A percentile compares a stretch with the other conserved stretches of the same genome.
Conservation (phyloP, 108 stramenopile genomes). For the Conticribra weissflogii region DNA sequence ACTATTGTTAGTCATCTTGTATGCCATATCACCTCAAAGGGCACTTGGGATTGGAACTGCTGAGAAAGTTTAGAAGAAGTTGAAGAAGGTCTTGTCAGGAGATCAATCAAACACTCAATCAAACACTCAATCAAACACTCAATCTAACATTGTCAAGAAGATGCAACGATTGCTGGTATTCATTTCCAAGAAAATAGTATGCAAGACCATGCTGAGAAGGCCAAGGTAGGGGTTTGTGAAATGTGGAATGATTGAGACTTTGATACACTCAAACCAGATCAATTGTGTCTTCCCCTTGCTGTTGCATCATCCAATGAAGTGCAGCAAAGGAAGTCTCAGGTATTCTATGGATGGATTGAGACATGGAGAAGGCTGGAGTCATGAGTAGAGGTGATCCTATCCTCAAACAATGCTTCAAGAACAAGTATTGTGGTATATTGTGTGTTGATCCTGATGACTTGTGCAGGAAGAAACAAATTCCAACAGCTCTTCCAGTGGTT, state of each 20-base stretch:
- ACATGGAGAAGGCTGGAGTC: not conserved
- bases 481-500: not conserved
- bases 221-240: not conserved
- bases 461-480: not conserved
- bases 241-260: not conserved
- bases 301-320: not conserved
- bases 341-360: not conserved
- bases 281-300: not conserved
- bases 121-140: too few species aligned
- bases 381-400: not conserved
- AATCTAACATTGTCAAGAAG: too few species aligned
- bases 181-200: too few species aligned
- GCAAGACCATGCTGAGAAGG: too few species aligned
- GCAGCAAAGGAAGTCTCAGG: not conserved
- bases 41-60: conserved; percentile 4
- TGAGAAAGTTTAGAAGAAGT: not conserved
- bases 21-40: too few species aligned
- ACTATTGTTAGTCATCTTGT: too few species aligned
- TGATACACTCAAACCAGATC: not conserved
- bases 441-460: not conserved
- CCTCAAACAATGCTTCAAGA: not conserved
- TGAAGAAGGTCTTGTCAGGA: not conserved
- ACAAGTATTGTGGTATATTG: not conserved
- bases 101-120: too few species aligned
- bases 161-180: too few species aligned